phyloP scores from a whole-genome alignment of 2,329 filamentous ascomycete genomes.

The Aotearoamyces nothofagi region DNA sequence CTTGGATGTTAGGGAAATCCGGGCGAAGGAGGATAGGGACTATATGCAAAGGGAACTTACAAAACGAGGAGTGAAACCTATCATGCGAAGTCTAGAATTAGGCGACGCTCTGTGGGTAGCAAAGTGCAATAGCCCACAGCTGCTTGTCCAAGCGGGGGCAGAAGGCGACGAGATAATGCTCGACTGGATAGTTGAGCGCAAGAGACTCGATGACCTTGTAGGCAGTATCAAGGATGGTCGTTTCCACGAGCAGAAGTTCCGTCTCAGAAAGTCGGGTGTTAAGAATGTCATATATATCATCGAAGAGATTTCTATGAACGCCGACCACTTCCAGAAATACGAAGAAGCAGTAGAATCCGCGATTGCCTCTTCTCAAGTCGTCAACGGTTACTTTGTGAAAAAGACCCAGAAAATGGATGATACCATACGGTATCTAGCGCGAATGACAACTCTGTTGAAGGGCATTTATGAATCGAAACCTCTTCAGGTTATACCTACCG shows the following conservation, averaged over 20 bases:
- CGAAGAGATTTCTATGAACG: conserved; percentile 52
- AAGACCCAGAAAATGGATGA: conserved; percentile 63
- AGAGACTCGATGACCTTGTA: conserved; percentile 67
- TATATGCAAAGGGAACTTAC: conserved; percentile 61
- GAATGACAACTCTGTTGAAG: conserved; percentile 55
- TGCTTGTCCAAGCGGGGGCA: conserved; percentile 38
- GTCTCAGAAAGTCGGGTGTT: conserved; percentile 56
- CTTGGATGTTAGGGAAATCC: conserved; percentile 61
- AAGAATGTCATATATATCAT: conserved; percentile 66
- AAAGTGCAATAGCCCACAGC: conserved; percentile 44
- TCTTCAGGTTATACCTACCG: conserved; percentile 50
- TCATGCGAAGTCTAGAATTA: conserved; percentile 54
- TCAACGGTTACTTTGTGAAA: conserved; percentile 69
- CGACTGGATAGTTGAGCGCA: conserved; percentile 71
- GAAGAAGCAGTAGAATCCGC: conserved; percentile 56
- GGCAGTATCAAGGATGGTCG: conserved; percentile 68
- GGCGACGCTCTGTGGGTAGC: conserved; percentile 73
- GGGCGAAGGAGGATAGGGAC: conserved; percentile 56
- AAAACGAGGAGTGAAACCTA: conserved; percentile 48
- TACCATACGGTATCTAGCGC: conserved; percentile 58
- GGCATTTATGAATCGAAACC: conserved; percentile 43
- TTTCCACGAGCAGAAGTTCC: conserved; percentile 76
- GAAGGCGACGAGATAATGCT: conserved; percentile 58
- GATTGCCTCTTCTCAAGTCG: conserved; percentile 62
- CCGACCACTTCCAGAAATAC: conserved; percentile 36